Percentiles rank a stretch among this genome's conserved stretches.
Conservation (phyloP, 2,329 filamentous ascomycete species). For the Conoideocrella luteorostrata region DNA sequence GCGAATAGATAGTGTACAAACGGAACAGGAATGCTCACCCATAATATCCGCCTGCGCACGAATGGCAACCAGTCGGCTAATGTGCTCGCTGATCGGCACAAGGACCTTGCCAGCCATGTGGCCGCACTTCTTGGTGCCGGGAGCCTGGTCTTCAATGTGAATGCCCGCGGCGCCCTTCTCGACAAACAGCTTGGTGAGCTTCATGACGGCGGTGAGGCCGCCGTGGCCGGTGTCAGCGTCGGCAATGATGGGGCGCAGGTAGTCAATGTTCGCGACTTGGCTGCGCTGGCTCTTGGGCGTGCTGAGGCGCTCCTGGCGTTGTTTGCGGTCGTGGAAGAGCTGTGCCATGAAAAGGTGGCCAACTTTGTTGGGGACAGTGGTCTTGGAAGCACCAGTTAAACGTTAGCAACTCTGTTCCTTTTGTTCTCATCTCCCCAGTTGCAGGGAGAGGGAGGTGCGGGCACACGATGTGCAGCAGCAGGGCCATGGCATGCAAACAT, state of each 20-base stretch:
- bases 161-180: conserved; percentile 96
- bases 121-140: conserved; percentile 98
- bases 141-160: conserved; percentile 97
- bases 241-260: conserved; percentile 89
- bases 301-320: conserved; percentile 86
- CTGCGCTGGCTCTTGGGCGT: conserved; percentile 65
- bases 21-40: conserved; percentile 46
- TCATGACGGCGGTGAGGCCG: conserved; percentile 98
- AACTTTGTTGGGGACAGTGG: conserved; percentile 97
- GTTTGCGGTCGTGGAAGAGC: conserved; percentile 98
- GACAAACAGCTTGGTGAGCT: conserved; percentile 94
- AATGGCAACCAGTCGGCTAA: conserved; percentile 94
- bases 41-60: conserved; percentile 98
- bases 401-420: no score
- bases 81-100: conserved; percentile 94
- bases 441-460: no score
- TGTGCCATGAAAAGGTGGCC: conserved; percentile 96
- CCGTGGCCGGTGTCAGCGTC: conserved; percentile 97
- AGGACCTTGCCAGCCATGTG: conserved; percentile 99
- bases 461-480: no score
- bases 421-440: no score
- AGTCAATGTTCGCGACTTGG: conserved; percentile 77
- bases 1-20: conserved; percentile 1
- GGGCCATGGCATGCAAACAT: conserved; percentile 27
- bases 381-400: no score